Conservation (phyloP, 192 early-diverging fungal genomes). For the Coemansia guatemalensis region DNA sequence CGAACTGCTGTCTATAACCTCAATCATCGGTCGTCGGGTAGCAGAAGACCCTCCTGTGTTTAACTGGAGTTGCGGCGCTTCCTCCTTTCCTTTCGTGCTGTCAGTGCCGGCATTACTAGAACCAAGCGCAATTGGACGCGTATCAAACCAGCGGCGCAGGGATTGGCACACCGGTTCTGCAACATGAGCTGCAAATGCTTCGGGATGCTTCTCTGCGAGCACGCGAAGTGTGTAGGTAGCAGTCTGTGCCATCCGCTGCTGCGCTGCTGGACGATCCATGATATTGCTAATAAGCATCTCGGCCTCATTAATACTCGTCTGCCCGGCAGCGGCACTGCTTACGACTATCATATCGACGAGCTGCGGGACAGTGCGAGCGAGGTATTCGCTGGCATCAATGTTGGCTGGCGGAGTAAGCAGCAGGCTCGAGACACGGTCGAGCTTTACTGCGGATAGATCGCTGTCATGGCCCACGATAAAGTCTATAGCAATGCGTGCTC, state of each 20-base stretch:
- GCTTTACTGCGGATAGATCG: constrained; percentile 23
- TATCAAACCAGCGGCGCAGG: constrained; percentile 43
- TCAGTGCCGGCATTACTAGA: background rate
- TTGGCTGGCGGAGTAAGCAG: constrained; percentile 32
- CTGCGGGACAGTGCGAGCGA: constrained; percentile 24
- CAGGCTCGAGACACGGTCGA: constrained; percentile 34
- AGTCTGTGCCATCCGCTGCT: constrained; percentile 14
- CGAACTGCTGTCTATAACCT: constrained; percentile 9
- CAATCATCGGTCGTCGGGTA: constrained; percentile 17
- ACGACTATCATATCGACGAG: constrained; percentile 9
- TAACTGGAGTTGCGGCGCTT: background rate
- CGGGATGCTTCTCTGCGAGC: constrained; percentile 15
- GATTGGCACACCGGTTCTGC: constrained; percentile 47
- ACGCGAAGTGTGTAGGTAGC: constrained; percentile 23
- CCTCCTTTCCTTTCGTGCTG: background rate
- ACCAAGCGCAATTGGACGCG: background rate
- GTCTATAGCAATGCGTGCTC: constrained; percentile 64
- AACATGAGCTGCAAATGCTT: constrained; percentile 43
- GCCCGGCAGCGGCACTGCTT: background rate
- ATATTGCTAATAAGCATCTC: constrained; percentile 3
- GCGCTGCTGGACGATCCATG: constrained; percentile 10
- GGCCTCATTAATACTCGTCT: background rate
- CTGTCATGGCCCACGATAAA: constrained; percentile 63
- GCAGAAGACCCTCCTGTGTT: background rate
- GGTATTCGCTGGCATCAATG: constrained; percentile 10